Base-by-base conservation (phyloP, 352 stramenopile species). In the Hyphochytrium catenoides region DNA sequence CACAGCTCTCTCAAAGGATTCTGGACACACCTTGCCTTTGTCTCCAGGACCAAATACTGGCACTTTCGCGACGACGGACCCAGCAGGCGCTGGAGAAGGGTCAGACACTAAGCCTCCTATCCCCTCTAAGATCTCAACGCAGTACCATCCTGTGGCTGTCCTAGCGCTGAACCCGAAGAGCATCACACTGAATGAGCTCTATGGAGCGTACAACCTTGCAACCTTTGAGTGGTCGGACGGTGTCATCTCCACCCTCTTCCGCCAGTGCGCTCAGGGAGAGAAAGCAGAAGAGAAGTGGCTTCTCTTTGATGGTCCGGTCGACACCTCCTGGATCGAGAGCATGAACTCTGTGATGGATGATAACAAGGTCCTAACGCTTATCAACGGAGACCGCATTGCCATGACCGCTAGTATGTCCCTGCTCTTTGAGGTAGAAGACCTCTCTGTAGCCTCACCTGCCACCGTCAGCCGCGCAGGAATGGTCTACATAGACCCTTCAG, bases 381-480 rank as follows among this genome's bases (percentile, higher is more conserved):
- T 87, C 32, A 88, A 62, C 36, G 83, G 83, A 3, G 81, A 95
- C 53, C 91, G 91, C 50, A 56, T 95, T 26, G 79, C 91, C 41
- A 94, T 95, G 81, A 86, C 70, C 2, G 64, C 76, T 26, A 59
- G 90, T 26, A 95, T 95, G 83, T 91, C 77, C 4, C 93, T 95
- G 82, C 92, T 95, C 76, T 95, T 95, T 36, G 83, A 95, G 48
- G 74, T 89, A n/a, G 78, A 93, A 46, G 83, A 95, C 38, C 53
- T 95, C 0, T 79, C 63, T 0, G 78, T 93, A 1, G 83, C 83
- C 12, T 94, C 79, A 2, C 83, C 83, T 0, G 83, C 83, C 22
- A 95, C 83, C 2, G 83, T 95, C 7, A 90, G 69, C 30, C 77
- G 83, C 1, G 90, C 84, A 1, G 83, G 83, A 8, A 93, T 95